Conservation (phyloP, 2,329 filamentous ascomycete species). For the Microsporum audouinii region DNA sequence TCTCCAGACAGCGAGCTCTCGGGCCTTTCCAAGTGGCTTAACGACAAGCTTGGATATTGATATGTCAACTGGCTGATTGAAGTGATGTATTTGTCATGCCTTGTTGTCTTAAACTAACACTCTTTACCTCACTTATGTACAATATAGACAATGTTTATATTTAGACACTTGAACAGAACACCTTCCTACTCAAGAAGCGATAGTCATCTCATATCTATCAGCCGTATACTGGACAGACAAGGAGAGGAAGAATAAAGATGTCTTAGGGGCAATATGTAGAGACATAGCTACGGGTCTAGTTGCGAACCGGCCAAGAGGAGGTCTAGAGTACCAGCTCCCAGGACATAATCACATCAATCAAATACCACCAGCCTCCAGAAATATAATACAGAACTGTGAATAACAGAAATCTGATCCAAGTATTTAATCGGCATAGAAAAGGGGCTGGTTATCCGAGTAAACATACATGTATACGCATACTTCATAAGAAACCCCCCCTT, state of each 20-base stretch:
- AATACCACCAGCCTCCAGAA: neutral
- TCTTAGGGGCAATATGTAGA: no score
- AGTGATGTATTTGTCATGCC: neutral
- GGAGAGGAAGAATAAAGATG: no score
- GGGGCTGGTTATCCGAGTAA: neutral
- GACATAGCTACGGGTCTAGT: no score
- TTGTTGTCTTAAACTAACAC: neutral
- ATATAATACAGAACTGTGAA: neutral
- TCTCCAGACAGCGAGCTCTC: slow-evolving; percentile 5
- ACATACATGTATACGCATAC: neutral
- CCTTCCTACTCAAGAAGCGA: neutral
- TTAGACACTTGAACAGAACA: neutral
- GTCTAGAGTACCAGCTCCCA: neutral
- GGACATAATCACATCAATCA: neutral
- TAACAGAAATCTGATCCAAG: neutral
- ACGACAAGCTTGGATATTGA: slow-evolving; percentile 16
- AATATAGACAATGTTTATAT: neutral
- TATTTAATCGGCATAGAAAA: neutral
- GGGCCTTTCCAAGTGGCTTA: slow-evolving; percentile 17
- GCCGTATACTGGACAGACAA: no score
- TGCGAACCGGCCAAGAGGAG: no score
- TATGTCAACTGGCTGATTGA: neutral
- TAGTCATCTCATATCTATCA: neutral
- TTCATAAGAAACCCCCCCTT: neutral
- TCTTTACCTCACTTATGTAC: neutral